These are phyloP conservation scores for Nicotiana attenuata DNA, from an alignment of 257 asterid genomes.

Conservation along the genomic window DNA sequence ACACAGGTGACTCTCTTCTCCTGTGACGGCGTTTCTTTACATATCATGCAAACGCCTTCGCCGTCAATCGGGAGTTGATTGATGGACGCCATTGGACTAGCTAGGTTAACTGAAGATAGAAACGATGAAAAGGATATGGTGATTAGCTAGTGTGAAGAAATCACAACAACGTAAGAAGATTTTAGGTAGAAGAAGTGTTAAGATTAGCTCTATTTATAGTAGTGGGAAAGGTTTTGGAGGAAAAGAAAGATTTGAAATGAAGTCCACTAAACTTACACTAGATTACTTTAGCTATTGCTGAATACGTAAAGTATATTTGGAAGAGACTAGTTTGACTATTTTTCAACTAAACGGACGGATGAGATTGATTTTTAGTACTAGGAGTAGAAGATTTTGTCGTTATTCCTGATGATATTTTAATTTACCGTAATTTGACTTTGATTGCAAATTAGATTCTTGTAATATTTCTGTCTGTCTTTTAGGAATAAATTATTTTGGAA, in stretches of 20 bases:
- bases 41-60: constrained; percentile 70
- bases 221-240: neutral
- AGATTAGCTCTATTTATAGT: neutral
- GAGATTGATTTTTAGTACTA: neutral
- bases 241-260: neutral
- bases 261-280: neutral
- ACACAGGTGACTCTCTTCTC: constrained; percentile 44
- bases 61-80: constrained; percentile 53
- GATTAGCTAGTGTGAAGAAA: neutral
- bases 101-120: neutral
- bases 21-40: constrained; percentile 45
- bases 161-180: neutral
- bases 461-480: neutral
- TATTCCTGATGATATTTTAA: neutral
- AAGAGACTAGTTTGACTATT: neutral
- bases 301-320: neutral
- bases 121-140: neutral
- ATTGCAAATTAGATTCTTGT: neutral
- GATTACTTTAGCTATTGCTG: neutral
- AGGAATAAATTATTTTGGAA: neutral
- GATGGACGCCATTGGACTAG: constrained; percentile 36
- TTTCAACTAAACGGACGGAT: neutral
- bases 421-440: neutral
- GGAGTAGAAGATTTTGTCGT: neutral
- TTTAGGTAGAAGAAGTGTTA: neutral